Evolutionary conservation across 305 asterid genomes (phyloP), one percentile per base, ranked within the genome.

Genomic region (Fraxinus greggii): DNA sequence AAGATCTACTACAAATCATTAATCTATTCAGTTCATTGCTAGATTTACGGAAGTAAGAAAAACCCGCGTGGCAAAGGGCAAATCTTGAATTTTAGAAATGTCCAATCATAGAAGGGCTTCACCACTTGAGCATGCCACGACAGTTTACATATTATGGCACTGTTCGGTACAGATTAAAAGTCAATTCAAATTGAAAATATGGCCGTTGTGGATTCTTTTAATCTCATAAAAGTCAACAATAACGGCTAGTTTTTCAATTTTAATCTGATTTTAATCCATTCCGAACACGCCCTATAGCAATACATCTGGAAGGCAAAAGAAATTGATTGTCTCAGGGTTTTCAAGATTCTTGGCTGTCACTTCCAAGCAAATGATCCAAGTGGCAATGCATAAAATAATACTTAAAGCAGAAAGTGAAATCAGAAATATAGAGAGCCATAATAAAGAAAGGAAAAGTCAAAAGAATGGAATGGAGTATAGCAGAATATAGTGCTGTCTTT

Each of bases 261-360:
- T n/a, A n/a, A n/a, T n/a, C n/a, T n/a, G n/a, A n/a, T n/a, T n/a
- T n/a, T n/a, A n/a, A n/a, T n/a, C n/a, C n/a, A n/a, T n/a, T n/a
- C n/a, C n/a, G n/a, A n/a, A n/a, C n/a, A n/a, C n/a, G n/a, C n/a
- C n/a, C n/a, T n/a, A 35, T 35, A 35, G 7, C 1, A 4, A 4
- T 6, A 7, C 42, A 36, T 36, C 42, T 7, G 42, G 42, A 38
- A 38, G 45, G 9, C 45, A 38, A 38, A 38, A 38, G 45, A 40
- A 40, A 40, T 40, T 40, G 48, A 9, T 40, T 9, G 48, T 45
- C 1, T 1, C 7, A 13, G 19, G 80, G 80, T 75, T 77, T 79
- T 65, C 84, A 83, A 86, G 93, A 90, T 89, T 88, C 93, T 86
- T 72, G 12, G 77, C 82, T 70, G 73, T 85, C 76, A 85, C 84